Evolutionary conservation across 2,329 filamentous ascomycete genomes (phyloP), one percentile per base, ranked within the genome.

Genomic region (Penicillium hesseltinei): DNA sequence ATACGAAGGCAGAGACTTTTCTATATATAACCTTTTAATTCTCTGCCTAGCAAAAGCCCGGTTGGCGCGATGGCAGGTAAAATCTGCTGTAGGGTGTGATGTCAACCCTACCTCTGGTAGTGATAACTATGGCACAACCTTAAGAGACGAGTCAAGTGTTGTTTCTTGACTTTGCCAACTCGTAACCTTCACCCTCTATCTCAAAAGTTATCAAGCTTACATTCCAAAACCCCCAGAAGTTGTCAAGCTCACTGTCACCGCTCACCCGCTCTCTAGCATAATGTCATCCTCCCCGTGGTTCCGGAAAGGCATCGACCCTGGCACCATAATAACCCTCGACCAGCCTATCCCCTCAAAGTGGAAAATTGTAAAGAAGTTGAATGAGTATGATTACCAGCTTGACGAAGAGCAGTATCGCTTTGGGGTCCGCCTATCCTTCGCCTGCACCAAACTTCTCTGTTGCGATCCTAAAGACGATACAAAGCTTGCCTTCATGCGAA

Each of bases 41-140:
- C 23, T 23, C 4, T 23, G 23, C 23, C 3, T 23, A 23, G 23
- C 23, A 23, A 23, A 23, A 23, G 3, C 23, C 23, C 23, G 23
- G 21, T 21, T 21, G 21, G 21, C 21, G 21, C 21, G 2, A 21
- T 21, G 21, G 21, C 21, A 21, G 3, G 2, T 21, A 21, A 21
- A 21, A 21, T 2, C 21, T 21, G 3, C 21, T 21, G 21, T 21
- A 21, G 21, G 21, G 23, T 23, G 23, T 23, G 23, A 23, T 23
- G 0, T 91, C 91, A 7, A 96, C 89, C 3, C 91, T 91, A 0
- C 84, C 6, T 9, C 27, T 2, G 27, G 8, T 29, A 11, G 29
- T 31, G 11, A 4, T 31, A 31, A 31, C 29, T 15, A 35, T 35
- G 31, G 13, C 31, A 35, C 33, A 6, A 35, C 33, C 13, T 7